Base-by-base conservation (phyloP, 805 yeast species). In the Wickerhamiella shivajii region DNA sequence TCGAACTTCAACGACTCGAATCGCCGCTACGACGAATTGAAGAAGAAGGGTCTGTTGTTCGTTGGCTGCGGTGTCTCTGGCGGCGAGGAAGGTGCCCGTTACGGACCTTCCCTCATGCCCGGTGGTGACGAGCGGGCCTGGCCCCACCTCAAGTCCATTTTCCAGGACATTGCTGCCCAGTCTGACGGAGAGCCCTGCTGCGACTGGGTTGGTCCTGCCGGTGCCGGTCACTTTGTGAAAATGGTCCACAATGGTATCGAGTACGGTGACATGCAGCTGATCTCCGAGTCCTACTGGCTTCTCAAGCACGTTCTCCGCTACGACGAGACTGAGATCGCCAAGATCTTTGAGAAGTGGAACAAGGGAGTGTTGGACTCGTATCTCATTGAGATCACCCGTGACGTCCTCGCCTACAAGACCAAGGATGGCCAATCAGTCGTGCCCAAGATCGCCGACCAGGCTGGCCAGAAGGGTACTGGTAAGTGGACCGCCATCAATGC, bases 241-340 rank as follows among this genome's bases (percentile, higher is more conserved):
- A 90, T 90, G 98, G 97, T 90, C 45, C 98, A 87, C 73, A 87
- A 87, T 61, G 98, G 98, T 79, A 87, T 87, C 52, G 98, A 87
- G 67, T 87, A 87, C 63, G 98, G 97, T 72, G 98, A 87, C 66
- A 87, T 87, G 98, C 98, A 87, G 69, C 72, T 87, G 70, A 87
- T 87, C 59, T 76, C 87, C 63, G 98, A 87, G 69, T 95, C 96
- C 46, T 87, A 87, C 66, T 96, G 85, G 61, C 67, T 87, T 59
- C 67, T 87, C 77, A 87, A 83, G 73, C 74, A 95, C 61, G 75
- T 81, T 50, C 94, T 93, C 59, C 81, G 84, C 45, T 71, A 90
- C 68, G 56, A 77, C 46, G 77, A 83, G 69, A 73, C 74, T 61
- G 97, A 87, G 71, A 84, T 85, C 54, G 83, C 92, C 51, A 85